Base-by-base conservation (phyloP, 2,329 filamentous ascomycete species). In the Stagonosporopsis chrysanthemi region DNA sequence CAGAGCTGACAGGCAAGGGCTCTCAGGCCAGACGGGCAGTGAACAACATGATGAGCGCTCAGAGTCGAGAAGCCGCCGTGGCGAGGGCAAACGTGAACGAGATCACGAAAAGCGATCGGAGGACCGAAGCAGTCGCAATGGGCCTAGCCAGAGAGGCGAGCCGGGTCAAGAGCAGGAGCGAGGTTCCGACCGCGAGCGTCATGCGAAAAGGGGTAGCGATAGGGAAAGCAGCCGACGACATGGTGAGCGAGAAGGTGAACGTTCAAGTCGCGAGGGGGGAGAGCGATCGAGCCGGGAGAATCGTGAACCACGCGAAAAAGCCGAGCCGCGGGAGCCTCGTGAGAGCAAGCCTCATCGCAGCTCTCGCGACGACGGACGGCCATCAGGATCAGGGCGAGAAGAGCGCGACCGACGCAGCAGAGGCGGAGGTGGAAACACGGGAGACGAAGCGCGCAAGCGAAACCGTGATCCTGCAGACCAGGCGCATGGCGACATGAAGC, bases 141-240 rank as follows among this genome's bases (percentile, higher is more conserved):
- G 58, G 11, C 56, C 61, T 1, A 60, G 45, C 22, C 56, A 58
- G 38, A 59, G 22, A 60, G 66, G 47, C 56, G 67, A 57, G 43
- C 45, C 57, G 23, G 59, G 52, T 12, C 66, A 66, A 42, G 68
- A 67, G 33, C 63, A 63, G 42, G 72, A 73, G 29, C 63, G 64
- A 29, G 57, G 54, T 22, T 52, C 59, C 23, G 70, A 72, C 8
- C 64, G 71, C 23, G 72, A 72, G 26, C 66, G 69, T 22, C 63
- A 70, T 15, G 71, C 73, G 6, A 67, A 68, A 60, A 68, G 65
- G 54, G 69, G 62, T 31, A 58, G 58, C 22, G 71, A 68, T 12
- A 53, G 65, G 42, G 67, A 67, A 52, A 60, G 58, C 26, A 67
- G 66, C 31, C 56, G 64, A 43, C 62, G 63, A 15, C 64, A 67